Evolutionary conservation across 1,139 yeast species (phyloP).

Genomic region (Taphrina sp.): DNA sequence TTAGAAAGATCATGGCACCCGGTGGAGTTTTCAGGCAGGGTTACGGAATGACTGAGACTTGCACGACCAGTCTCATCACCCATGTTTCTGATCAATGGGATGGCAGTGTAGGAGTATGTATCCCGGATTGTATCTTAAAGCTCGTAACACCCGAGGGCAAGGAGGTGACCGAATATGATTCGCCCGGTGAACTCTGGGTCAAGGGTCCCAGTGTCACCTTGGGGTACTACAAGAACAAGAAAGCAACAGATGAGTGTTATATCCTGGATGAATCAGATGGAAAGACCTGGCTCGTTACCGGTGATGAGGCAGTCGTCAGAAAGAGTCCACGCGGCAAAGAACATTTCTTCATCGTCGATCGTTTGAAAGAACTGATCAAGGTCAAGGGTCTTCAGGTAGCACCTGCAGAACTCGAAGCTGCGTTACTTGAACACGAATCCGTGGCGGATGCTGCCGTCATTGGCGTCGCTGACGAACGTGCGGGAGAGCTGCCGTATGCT

Average conservation of each 20-base stretch:
- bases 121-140: slow-evolving; percentile 45
- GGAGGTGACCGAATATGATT: slow-evolving; percentile 51
- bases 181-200: slow-evolving; percentile 74
- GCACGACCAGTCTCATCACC: slow-evolving; percentile 62
- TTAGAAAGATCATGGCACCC: slow-evolving; percentile 12
- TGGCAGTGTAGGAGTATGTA: slow-evolving; percentile 57
- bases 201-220: slow-evolving; percentile 62
- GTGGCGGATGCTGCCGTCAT: slow-evolving; percentile 46
- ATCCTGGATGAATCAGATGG: slow-evolving; percentile 43
- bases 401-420: slow-evolving; percentile 73
- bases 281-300: slow-evolving; percentile 63
- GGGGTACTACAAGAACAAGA: slow-evolving; percentile 54
- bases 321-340: slow-evolving; percentile 46
- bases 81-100: slow-evolving; percentile 58
- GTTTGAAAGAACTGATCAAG: slow-evolving; percentile 70
- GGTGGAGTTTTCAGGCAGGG: slow-evolving; percentile 28
- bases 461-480: slow-evolving; percentile 43
- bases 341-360: slow-evolving; percentile 57
- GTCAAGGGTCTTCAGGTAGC: slow-evolving; percentile 73
- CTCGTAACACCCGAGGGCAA: slow-evolving; percentile 49
- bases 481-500: slow-evolving; percentile 47
- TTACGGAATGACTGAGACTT: slow-evolving; percentile 93
- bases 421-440: slow-evolving; percentile 51
- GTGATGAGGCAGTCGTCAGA: slow-evolving; percentile 58
- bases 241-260: slow-evolving; percentile 46